Evolutionary conservation across 495 filamentous ascomycete species (phyloP).

Genomic region (Usnea hakonensis): DNA sequence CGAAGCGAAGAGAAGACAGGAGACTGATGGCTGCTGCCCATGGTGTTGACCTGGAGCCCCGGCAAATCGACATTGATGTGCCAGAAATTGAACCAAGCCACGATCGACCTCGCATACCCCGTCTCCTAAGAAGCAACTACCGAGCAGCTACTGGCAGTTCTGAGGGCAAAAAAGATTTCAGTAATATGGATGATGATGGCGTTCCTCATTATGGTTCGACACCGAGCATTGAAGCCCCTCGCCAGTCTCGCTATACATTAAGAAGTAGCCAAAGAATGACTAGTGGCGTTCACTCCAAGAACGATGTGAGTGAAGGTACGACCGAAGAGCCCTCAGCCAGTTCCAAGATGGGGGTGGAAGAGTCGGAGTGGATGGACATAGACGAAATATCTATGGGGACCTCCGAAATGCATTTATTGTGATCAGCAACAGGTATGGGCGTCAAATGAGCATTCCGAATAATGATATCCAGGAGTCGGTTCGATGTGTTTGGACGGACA

Average conservation of each 20-base stretch:
- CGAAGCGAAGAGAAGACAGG: not conserved
- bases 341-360: not conserved
- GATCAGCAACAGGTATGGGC: not conserved
- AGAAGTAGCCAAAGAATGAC: not conserved
- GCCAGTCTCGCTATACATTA: not conserved
- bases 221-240: not conserved
- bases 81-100: not conserved
- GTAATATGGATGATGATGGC: not conserved
- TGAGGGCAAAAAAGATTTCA: not conserved
- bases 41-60: not conserved
- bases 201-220: not conserved
- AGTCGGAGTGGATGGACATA: not conserved
- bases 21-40: not conserved
- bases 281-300: not conserved
- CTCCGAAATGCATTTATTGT: not conserved
- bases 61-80: not conserved
- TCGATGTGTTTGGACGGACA: not conserved
- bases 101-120: not conserved
- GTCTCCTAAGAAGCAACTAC: not conserved
- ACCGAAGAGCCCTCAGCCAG: not conserved
- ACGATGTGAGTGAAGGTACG: not conserved
- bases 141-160: not conserved
- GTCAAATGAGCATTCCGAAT: not conserved
- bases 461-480: not conserved
- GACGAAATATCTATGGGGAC: not conserved